These are phyloP conservation scores for Apiotrichum sp. DNA, from an alignment of 1,284 basidiomycete species.

Conservation along the genomic window DNA sequence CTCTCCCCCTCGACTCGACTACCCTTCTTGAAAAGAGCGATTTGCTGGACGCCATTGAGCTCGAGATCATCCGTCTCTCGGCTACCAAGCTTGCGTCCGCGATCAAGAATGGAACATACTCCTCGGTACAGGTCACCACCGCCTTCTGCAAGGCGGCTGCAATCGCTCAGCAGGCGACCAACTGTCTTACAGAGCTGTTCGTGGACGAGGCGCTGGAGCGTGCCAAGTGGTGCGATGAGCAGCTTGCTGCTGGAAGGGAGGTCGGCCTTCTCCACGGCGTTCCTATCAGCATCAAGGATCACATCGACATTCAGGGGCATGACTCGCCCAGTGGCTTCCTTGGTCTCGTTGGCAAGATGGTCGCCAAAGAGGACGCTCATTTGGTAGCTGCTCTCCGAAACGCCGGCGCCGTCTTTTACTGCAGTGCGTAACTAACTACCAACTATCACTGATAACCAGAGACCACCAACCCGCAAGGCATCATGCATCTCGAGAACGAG, in stretches of 20 bases:
- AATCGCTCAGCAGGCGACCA: constrained; percentile 47
- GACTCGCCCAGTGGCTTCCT: constrained; percentile 23
- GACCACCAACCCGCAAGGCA: constrained; percentile 21
- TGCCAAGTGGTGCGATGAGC: constrained; percentile 57
- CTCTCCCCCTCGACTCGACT: neutral
- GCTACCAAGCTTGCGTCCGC: neutral
- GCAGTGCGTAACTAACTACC: constrained; percentile 1
- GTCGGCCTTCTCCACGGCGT: constrained; percentile 59
- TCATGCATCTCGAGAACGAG: constrained; percentile 30
- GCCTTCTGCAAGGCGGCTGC: constrained; percentile 27
- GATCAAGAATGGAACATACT: neutral
- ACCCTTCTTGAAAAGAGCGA: constrained; percentile 46
- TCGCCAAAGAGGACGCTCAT: constrained; percentile 10
- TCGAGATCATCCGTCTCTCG: constrained; percentile 51
- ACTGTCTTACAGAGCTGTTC: constrained; percentile 64
- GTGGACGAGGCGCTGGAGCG: constrained; percentile 55
- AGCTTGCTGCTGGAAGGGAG: constrained; percentile 51
- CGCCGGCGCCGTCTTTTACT: constrained; percentile 25
- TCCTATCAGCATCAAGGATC: constrained; percentile 56
- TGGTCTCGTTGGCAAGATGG: constrained; percentile 13
- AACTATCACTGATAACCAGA: constrained; percentile 5
- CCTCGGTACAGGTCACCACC: constrained; percentile 22
- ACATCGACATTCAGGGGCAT: constrained; percentile 45
- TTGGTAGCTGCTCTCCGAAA: constrained; percentile 19
- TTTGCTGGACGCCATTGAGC: constrained; percentile 54